phyloP scores from a whole-genome alignment of 257 asterid genomes.

The Verbena officinalis region DNA sequence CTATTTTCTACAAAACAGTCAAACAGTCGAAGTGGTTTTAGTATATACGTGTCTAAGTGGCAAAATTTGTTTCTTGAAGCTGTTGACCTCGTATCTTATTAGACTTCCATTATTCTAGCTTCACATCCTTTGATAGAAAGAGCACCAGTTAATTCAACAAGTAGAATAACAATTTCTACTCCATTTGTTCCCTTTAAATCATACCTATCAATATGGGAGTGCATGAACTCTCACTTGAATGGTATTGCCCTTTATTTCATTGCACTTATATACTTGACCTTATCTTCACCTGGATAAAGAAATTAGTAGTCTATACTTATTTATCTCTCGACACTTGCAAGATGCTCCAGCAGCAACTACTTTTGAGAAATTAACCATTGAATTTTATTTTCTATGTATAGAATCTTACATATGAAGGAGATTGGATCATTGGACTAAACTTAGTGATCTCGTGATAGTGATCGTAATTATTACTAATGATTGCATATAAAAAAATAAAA shows the following conservation, averaged over 20 bases:
- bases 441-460: neutral
- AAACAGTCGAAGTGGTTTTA: neutral
- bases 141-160: neutral
- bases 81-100: neutral
- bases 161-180: neutral
- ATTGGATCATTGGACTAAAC: neutral
- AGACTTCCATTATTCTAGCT: neutral
- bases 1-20: neutral
- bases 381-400: neutral
- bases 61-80: neutral
- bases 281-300: neutral
- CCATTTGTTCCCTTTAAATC: neutral
- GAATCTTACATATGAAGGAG: neutral
- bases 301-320: neutral
- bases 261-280: neutral
- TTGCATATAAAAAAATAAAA: neutral
- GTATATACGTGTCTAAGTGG: neutral
- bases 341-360: neutral
- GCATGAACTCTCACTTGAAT: neutral
- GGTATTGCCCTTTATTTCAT: neutral
- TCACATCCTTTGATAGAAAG: neutral
- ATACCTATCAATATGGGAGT: neutral
- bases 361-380: neutral
- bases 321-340: neutral
- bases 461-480: neutral